These are phyloP conservation scores for Acmispon strigosus DNA, from an alignment of 306 rosid species.

Conservation along the genomic window DNA sequence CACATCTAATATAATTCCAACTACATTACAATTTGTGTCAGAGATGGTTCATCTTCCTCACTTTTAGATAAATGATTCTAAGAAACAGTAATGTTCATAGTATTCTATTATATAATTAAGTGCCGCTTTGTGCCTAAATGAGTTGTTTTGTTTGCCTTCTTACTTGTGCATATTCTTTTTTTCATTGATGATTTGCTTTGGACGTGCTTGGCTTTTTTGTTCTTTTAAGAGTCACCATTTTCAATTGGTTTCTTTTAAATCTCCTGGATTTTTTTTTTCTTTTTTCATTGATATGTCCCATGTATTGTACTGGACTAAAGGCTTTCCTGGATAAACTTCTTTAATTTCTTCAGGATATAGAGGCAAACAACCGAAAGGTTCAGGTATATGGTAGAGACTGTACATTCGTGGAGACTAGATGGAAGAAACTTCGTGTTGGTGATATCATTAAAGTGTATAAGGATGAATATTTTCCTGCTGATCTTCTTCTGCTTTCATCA, in stretches of 20 bases:
- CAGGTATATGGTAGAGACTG: conserved; percentile 34
- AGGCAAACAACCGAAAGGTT: conserved; percentile 73
- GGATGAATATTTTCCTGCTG: conserved; percentile 87
- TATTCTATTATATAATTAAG: neutral
- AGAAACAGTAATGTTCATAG: neutral
- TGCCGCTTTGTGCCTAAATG: neutral
- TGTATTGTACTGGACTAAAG: neutral
- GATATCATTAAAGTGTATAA: conserved; percentile 69
- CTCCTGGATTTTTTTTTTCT: neutral
- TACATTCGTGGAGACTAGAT: conserved; percentile 58
- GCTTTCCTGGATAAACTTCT: conserved; percentile 14
- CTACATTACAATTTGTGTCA: neutral
- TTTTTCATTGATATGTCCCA: neutral
- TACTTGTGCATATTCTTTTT: neutral
- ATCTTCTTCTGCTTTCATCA: conserved; percentile 75
- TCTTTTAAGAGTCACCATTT: neutral
- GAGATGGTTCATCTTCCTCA: neutral
- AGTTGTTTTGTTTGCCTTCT: neutral
- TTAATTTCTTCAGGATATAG: conserved; percentile 54
- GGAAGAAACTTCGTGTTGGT: conserved; percentile 84
- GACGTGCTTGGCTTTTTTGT: neutral
- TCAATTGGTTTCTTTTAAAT: neutral
- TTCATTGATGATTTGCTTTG: neutral
- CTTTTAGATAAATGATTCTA: neutral
- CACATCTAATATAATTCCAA: neutral